phyloP scores from a whole-genome alignment of 768 basidiomycete genomes.

The Mycena rosella region DNA sequence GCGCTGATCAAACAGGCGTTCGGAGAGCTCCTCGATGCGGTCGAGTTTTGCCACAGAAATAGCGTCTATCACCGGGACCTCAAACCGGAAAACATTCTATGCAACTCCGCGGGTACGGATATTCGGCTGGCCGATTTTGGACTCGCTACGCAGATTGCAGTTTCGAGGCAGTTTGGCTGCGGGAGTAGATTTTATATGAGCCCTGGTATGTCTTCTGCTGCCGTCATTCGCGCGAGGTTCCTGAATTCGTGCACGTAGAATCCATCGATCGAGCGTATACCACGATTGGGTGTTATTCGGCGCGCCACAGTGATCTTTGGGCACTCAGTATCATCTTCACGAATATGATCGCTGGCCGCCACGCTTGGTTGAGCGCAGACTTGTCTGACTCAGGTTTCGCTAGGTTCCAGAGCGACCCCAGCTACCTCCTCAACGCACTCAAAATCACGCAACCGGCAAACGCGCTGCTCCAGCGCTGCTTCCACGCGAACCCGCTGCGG shows the following conservation, averaged over 20 bases:
- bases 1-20: slow-evolving; percentile 62
- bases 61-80: slow-evolving; percentile 70
- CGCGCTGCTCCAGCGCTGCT: slow-evolving; percentile 22
- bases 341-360: slow-evolving; percentile 6
- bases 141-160: slow-evolving; percentile 47
- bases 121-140: slow-evolving; percentile 70
- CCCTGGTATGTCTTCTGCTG: slow-evolving; percentile 14
- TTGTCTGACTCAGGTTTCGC: background rate
- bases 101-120: slow-evolving; percentile 60
- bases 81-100: slow-evolving; percentile 74
- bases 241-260: slow-evolving; percentile 1
- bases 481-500: slow-evolving; percentile 12
- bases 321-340: slow-evolving; percentile 17
- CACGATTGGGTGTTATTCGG: slow-evolving; percentile 5
- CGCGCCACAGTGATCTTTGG: slow-evolving; percentile 5
- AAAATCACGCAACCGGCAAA: slow-evolving; percentile 7
- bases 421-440: slow-evolving; percentile 10
- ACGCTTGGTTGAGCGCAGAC: slow-evolving; percentile 3
- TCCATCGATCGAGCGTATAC: background rate
- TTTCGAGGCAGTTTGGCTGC: slow-evolving; percentile 22
- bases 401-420: slow-evolving; percentile 2
- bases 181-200: slow-evolving; percentile 22
- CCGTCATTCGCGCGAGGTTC: background rate
- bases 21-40: slow-evolving; percentile 67
- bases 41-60: slow-evolving; percentile 64